These are phyloP conservation scores for Saccharomycopsis vini DNA, from an alignment of 805 yeast genomes.

Conservation along the genomic window DNA sequence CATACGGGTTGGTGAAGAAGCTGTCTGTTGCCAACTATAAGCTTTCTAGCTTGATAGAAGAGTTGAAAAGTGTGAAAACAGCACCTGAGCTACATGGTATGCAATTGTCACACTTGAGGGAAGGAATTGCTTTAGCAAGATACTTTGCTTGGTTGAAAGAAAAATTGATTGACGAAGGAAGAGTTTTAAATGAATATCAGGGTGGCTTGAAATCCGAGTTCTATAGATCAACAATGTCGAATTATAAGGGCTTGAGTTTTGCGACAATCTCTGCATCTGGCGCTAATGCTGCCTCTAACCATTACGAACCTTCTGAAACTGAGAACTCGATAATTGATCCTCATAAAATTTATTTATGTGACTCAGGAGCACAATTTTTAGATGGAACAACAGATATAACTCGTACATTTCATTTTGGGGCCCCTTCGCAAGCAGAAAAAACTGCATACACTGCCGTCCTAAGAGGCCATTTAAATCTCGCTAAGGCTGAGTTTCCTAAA, in stretches of 20 bases:
- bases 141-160: conserved; percentile 54
- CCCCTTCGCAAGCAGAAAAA: conserved; percentile 38
- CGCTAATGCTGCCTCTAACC: conserved; percentile 69
- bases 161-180: conserved; percentile 31
- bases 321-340: conserved; percentile 38
- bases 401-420: conserved; percentile 46
- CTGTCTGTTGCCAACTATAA: conserved; percentile 13
- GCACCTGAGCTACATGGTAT: conserved; percentile 42
- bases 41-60: conserved; percentile 28
- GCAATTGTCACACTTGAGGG: conserved; percentile 44
- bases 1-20: conserved; percentile 61
- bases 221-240: conserved; percentile 34
- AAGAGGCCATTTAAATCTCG: conserved; percentile 46
- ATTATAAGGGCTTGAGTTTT: conserved; percentile 58
- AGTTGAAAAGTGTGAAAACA: conserved; percentile 45
- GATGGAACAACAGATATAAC: conserved; percentile 63
- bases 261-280: conserved; percentile 71
- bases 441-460: conserved; percentile 48
- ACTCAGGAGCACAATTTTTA: conserved; percentile 52
- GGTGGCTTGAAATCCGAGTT: conserved; percentile 40
- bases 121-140: conserved; percentile 45
- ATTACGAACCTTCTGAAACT: conserved; percentile 50
- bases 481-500: conserved; percentile 44
- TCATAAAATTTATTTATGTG: conserved; percentile 43
- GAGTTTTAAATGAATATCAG: conserved; percentile 41